phyloP scores from a whole-genome alignment of 495 filamentous ascomycete genomes.

The Penicillium coprophilum region DNA sequence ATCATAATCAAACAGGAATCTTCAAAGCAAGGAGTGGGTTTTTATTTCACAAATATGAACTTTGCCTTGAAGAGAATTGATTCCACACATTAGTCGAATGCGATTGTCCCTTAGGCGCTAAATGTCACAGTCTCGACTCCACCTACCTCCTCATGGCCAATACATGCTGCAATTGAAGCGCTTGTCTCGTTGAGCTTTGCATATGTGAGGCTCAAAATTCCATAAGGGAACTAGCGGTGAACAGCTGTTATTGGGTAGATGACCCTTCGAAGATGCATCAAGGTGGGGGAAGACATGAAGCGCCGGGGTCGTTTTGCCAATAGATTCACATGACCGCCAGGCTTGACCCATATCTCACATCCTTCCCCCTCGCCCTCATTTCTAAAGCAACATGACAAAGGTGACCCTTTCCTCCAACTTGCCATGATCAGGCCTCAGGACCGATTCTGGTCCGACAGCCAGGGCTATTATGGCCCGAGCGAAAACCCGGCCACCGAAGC shows the following conservation, averaged over 20 bases:
- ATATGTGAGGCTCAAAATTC: neutral
- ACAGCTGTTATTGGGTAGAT: neutral
- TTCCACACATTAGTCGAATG: no score
- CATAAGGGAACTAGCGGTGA: neutral
- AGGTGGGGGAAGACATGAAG: neutral
- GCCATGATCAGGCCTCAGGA: slow-evolving; percentile 14
- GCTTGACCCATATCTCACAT: neutral
- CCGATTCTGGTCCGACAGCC: slow-evolving; percentile 21
- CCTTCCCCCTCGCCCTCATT: neutral
- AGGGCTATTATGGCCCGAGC: slow-evolving; percentile 16
- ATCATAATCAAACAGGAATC: no score
- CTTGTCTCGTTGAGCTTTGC: neutral
- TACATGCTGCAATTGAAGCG: no score
- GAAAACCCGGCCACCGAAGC: slow-evolving; percentile 16
- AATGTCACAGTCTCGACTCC: no score
- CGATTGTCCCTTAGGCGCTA: no score
- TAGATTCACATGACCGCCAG: neutral
- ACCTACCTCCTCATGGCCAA: no score
- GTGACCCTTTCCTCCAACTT: neutral
- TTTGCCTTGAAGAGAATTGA: no score
- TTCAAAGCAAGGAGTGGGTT: no score
- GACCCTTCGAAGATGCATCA: neutral
- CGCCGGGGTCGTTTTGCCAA: neutral
- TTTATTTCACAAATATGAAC: no score
- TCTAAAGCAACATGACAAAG: neutral